Evolutionary conservation across 108 stramenopile genomes (phyloP).

Genomic region (Skeletonema costatum): DNA sequence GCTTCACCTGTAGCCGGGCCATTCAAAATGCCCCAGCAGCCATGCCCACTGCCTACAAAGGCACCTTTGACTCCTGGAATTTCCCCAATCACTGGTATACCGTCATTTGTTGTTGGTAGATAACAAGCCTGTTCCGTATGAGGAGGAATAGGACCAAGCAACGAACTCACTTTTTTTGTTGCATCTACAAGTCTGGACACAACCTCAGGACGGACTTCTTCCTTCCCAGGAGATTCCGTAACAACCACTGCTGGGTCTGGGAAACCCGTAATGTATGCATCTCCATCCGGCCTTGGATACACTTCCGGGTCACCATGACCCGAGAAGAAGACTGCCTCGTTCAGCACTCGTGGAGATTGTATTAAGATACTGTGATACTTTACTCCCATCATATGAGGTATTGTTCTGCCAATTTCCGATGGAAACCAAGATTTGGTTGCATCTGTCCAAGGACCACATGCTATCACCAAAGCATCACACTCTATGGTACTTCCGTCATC

Average conservation of each 20-base stretch:
- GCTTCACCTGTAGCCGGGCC: conserved; percentile 82
- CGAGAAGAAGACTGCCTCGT: conserved; percentile 63
- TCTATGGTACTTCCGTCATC: conserved; percentile 52
- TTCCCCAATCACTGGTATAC: conserved; percentile 78
- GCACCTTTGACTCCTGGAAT: conserved; percentile 64
- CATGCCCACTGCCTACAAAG: conserved; percentile 80
- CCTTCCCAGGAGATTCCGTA: conserved; percentile 51
- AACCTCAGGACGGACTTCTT: conserved; percentile 42
- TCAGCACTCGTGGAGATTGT: conserved; percentile 30
- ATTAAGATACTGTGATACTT: conserved; percentile 65
- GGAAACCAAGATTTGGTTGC: conserved; percentile 47
- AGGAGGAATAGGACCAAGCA: conserved; percentile 26
- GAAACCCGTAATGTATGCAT: conserved; percentile 61
- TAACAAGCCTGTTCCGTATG: conserved; percentile 61
- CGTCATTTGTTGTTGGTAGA: conserved; percentile 72
- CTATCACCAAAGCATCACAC: conserved; percentile 55
- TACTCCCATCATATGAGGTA: conserved; percentile 49
- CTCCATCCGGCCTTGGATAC: conserved; percentile 68
- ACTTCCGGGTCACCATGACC: conserved; percentile 60
- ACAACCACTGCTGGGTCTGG: conserved; percentile 47
- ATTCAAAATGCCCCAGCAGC: conserved; percentile 91
- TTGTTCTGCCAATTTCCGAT: conserved; percentile 4
- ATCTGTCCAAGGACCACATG: conserved; percentile 66
- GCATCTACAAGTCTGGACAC: conserved; percentile 41
- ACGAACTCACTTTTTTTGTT: conserved; percentile 39